These are phyloP conservation scores for Penicillium decumbens DNA, from an alignment of 2,329 filamentous ascomycete genomes.

Conservation along the genomic window DNA sequence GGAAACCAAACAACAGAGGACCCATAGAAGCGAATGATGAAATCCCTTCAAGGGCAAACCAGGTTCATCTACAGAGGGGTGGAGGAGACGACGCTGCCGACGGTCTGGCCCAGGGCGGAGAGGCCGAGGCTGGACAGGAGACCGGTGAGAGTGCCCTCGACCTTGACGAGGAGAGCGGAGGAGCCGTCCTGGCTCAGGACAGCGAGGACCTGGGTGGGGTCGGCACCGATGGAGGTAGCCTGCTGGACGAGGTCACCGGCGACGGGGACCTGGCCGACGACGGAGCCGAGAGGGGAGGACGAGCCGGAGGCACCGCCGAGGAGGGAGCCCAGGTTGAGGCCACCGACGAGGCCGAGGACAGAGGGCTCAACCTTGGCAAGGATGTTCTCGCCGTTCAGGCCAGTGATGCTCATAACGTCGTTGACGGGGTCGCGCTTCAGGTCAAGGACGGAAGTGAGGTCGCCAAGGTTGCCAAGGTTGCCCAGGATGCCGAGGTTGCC, in stretches of 20 bases:
- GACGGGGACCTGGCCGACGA: conserved; percentile 12
- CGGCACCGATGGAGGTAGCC: conserved; percentile 10
- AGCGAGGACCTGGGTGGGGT: conserved; percentile 15
- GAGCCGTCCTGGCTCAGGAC: conserved; percentile 12
- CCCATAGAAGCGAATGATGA: conserved; percentile 20
- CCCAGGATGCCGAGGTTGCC: neutral
- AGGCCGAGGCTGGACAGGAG: conserved; percentile 19
- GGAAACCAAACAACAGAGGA: conserved; percentile 14
- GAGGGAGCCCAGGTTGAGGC: conserved; percentile 11
- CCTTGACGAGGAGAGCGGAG: conserved; percentile 18
- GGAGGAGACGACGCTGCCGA: conserved; percentile 15
- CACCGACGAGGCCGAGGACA: conserved; percentile 10
- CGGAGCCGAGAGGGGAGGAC: conserved; percentile 12
- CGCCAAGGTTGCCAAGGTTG: neutral
- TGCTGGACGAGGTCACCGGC: conserved; percentile 11
- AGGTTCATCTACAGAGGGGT: conserved; percentile 11
- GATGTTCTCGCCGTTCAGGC: conserved; percentile 11
- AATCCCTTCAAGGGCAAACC: conserved; percentile 14
- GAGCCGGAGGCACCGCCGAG: conserved; percentile 1
- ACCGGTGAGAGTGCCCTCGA: conserved; percentile 10
- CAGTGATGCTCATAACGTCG: conserved; percentile 14
- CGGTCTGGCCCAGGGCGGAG: conserved; percentile 6
- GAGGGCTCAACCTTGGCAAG: conserved; percentile 13
- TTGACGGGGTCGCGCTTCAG: conserved; percentile 8
- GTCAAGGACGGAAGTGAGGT: neutral